Percentiles rank a stretch among this genome's conserved stretches.
Evolutionary conservation across 202 grass and related monocot species (phyloP).

Genomic region (Zoysia matrella): DNA sequence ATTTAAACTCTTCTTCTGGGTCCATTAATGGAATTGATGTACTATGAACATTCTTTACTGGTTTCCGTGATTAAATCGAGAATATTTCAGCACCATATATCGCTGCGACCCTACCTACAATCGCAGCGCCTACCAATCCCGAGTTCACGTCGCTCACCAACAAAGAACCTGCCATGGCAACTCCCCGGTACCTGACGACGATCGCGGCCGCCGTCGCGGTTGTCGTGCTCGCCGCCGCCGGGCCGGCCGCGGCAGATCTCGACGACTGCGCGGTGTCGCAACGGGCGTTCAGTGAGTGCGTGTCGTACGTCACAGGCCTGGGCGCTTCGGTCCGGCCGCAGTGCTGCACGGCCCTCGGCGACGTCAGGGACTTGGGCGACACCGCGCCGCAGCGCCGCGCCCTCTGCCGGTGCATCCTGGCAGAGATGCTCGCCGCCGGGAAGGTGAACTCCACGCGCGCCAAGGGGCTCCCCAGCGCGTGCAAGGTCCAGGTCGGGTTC

Average conservation of each 20-base stretch:
- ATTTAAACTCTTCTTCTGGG: neutral
- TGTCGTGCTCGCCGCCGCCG: neutral
- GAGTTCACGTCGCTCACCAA: neutral
- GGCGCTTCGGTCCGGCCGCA: neutral
- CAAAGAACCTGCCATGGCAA: neutral
- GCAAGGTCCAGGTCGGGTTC: slow-evolving; percentile 13
- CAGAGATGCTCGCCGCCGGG: slow-evolving; percentile 25
- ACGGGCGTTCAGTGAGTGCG: slow-evolving; percentile 52
- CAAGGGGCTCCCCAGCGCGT: slow-evolving; percentile 20
- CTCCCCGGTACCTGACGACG: neutral
- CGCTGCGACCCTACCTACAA: neutral
- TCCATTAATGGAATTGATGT: neutral
- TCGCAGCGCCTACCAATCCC: neutral
- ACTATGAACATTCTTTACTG: neutral
- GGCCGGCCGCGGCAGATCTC: neutral
- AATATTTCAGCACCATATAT: neutral
- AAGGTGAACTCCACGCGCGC: neutral
- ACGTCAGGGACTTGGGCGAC: slow-evolving; percentile 9
- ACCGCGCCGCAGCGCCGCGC: neutral
- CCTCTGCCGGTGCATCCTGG: slow-evolving; percentile 40
- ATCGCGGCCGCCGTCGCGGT: neutral
- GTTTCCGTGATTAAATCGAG: neutral
- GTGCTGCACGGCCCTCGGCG: slow-evolving; percentile 39
- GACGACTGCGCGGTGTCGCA: slow-evolving; percentile 22
- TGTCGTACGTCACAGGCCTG: slow-evolving; percentile 6